Conservation (phyloP, 345 rosid species). For the Zanthoxylum bungeanum region DNA sequence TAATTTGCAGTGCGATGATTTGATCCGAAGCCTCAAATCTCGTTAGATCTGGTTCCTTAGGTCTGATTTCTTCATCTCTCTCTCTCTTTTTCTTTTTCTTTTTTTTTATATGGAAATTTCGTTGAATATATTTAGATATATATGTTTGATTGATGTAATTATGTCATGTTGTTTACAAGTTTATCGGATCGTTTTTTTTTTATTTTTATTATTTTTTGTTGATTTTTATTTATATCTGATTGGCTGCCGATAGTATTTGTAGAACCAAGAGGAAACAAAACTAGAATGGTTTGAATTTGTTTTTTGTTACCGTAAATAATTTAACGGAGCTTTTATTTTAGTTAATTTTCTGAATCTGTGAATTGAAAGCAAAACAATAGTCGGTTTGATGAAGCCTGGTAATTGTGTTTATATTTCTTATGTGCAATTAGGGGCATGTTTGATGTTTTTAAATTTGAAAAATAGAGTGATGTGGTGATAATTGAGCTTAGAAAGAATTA, state of each 20-base stretch:
- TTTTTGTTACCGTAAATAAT: not conserved
- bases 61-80: too few relatives aligned
- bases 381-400: not conserved
- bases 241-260: too few relatives aligned
- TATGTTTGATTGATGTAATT: conserved; percentile 4
- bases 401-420: too few relatives aligned
- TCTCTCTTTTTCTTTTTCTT: not conserved
- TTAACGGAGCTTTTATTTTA: not conserved
- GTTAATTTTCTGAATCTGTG: not conserved
- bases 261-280: too few relatives aligned
- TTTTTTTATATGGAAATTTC: not conserved
- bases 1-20: conserved; percentile 12
- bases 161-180: not conserved
- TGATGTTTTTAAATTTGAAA: too few relatives aligned
- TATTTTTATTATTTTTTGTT: not conserved
- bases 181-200: not conserved
- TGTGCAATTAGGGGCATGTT: too few relatives aligned
- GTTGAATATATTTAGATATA: not conserved
- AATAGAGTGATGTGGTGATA: too few relatives aligned
- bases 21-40: conserved; percentile 15
- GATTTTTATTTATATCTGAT: not conserved
- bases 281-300: not conserved
- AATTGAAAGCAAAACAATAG: not conserved
- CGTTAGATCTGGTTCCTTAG: conserved; percentile 28
- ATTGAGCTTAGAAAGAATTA: not conserved